These are phyloP conservation scores for Oryza meyeriana DNA, from an alignment of 176 grass and related monocot species.

Conservation along the genomic window DNA sequence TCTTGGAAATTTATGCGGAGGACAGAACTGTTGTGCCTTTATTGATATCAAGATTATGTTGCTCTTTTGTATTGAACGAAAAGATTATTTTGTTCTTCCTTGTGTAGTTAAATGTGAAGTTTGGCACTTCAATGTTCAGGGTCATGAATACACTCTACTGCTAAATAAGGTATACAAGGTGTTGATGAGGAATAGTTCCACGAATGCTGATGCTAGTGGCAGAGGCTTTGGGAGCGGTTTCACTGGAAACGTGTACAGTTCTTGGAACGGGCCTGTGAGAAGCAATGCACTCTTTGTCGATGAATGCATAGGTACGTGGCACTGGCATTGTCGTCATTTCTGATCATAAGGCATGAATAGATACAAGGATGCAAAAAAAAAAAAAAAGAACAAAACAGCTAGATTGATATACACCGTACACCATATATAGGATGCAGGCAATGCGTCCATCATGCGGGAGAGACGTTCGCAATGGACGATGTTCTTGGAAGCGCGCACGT, in stretches of 20 bases:
- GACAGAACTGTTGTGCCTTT: background rate
- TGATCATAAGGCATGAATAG: background rate
- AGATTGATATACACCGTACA: background rate
- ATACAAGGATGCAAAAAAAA: background rate
- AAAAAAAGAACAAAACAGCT: background rate
- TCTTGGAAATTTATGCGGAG: background rate
- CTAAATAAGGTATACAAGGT: conserved; percentile 61
- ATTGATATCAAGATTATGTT: background rate
- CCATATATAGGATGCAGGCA: conserved; percentile 53
- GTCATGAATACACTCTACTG: conserved; percentile 53
- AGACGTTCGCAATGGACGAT: conserved; percentile 67
- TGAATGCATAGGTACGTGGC: conserved; percentile 62
- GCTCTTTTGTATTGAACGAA: background rate
- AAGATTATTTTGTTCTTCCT: background rate
- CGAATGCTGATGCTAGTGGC: conserved; percentile 13
- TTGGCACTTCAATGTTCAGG: conserved; percentile 38
- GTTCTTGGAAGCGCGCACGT: conserved; percentile 49
- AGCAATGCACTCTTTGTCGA: conserved; percentile 62
- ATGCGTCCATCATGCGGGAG: conserved; percentile 46
- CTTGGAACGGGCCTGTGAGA: conserved; percentile 63
- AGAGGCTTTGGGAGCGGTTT: conserved; percentile 30
- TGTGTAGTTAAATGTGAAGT: background rate
- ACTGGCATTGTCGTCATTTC: background rate
- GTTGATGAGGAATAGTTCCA: conserved; percentile 34
- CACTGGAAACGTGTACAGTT: conserved; percentile 53